Evolutionary conservation across 208 protist genomes (phyloP), one percentile per base, ranked within the genome.

Genomic region (Leishmania martiniquensis): DNA sequence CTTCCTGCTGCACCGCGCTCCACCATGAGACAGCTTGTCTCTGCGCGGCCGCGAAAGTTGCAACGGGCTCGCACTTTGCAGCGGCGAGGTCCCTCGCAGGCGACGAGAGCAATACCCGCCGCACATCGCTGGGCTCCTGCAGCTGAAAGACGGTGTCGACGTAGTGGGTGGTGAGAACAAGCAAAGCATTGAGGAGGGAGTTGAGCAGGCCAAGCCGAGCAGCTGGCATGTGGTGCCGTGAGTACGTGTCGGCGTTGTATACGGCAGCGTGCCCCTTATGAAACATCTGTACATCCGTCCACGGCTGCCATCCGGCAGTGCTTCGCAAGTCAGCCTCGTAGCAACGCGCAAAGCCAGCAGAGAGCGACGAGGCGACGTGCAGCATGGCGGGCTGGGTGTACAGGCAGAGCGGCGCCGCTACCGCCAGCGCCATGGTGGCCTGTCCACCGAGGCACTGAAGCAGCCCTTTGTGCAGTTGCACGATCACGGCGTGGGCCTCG

Each of bases 201-300:
- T 85, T 86, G 49, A 82, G 65, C 63, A 83, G 85, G 15, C 75
- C 72, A 25, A 81, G 70, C n/a, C 72, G 73, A 37, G 89, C 71
- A 39, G 81, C 60, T 34, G 85, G 84, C 29, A 83, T 66, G 82
- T 92, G 83, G 52, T 84, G 82, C 25, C 78, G 83, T 17, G 88
- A 79, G 81, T 88, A 93, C 34, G 55, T 73, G 55, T 47, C 66
- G 2, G 85, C 81, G 34, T 81, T 84, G 78, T 91, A 92, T 39
- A 79, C 71, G 4, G 62, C 80, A 3, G 47, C 63, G 66, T 87
- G 81, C 32, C 72, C 60, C 29, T 73, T 71, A 2, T 49, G 45
- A 70, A 91, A 91, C 80, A 95, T 75, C 51, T 87, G 82, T 42
- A 44, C 81, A 59, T 88, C 80, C 17, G 85, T 88, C 89, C 87